Conservation (phyloP, 768 basidiomycete species). For the Tubosaeta sp. region DNA sequence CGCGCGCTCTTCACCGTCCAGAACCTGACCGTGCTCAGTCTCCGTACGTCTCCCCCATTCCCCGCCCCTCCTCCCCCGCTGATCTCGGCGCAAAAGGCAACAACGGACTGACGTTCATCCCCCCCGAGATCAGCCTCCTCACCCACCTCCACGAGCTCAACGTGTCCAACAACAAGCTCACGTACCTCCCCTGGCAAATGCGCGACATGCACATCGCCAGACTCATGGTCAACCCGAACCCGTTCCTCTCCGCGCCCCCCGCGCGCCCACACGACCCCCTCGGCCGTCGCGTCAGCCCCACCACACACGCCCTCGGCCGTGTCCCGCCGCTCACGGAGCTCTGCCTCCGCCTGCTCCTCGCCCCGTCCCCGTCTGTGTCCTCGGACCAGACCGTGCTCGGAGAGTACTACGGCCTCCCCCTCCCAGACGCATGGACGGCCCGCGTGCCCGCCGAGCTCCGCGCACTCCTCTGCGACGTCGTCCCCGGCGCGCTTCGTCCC, state of each 20-base stretch:
- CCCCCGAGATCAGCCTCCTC: constrained; percentile 58
- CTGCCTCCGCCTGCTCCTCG: constrained; percentile 36
- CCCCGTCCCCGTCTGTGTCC: constrained; percentile 11
- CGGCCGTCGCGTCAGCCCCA: constrained; percentile 11
- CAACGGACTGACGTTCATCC: constrained; percentile 53
- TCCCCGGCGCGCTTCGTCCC: constrained; percentile 25
- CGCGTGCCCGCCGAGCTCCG: constrained; percentile 25
- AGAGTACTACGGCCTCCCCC: constrained; percentile 27
- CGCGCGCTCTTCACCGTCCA: constrained; percentile 52
- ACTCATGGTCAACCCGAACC: constrained; percentile 55
- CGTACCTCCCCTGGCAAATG: constrained; percentile 64
- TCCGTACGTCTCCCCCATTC: constrained; percentile 45
- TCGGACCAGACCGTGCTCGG: constrained; percentile 13
- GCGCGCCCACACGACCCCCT: background rate
- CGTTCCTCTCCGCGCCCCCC: constrained; percentile 39
- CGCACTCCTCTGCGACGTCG: constrained; percentile 22
- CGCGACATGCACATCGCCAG: constrained; percentile 47
- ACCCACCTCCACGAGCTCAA: constrained; percentile 51
- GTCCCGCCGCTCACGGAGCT: constrained; percentile 34
- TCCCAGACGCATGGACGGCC: constrained; percentile 27
- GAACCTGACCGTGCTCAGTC: constrained; percentile 55
- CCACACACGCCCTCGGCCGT: constrained; percentile 16
- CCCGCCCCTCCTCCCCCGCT: constrained; percentile 7
- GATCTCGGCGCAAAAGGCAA: constrained; percentile 35
- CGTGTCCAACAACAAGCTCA: constrained; percentile 53